These are phyloP conservation scores for Plasmopara muralis DNA, from an alignment of 352 stramenopile species.

Conservation along the genomic window DNA sequence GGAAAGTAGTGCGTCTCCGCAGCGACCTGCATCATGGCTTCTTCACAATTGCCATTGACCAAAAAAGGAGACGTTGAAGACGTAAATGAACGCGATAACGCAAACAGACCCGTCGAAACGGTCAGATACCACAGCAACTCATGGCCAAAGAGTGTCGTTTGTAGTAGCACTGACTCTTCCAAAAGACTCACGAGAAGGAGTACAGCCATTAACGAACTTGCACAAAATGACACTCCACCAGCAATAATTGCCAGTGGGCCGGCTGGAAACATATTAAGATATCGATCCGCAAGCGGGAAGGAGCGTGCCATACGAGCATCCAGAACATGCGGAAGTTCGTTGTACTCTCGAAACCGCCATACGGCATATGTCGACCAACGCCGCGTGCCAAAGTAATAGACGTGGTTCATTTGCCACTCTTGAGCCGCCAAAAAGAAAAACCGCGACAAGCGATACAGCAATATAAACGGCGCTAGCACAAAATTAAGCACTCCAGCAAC, in stretches of 20 bases:
- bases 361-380: constrained; percentile 89
- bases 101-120: constrained; percentile 81
- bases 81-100: constrained; percentile 71
- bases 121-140: constrained; percentile 98
- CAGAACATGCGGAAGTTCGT: constrained; percentile 96
- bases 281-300: constrained; percentile 89
- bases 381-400: constrained; percentile 92
- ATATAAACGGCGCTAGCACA: constrained; percentile 94
- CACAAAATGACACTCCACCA: constrained; percentile 92
- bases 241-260: constrained; percentile 87
- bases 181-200: constrained; percentile 90
- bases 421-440: constrained; percentile 97
- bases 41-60: constrained; percentile 71
- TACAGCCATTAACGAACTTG: constrained; percentile 93
- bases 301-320: constrained; percentile 90
- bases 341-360: constrained; percentile 96
- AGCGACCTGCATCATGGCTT: constrained; percentile 78
- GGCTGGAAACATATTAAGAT: constrained; percentile 92
- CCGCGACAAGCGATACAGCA: constrained; percentile 95
- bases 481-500: constrained; percentile 92
- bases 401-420: constrained; percentile 89
- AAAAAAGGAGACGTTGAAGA: constrained; percentile 63
- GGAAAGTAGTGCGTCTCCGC: constrained; percentile 96
- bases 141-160: constrained; percentile 90
- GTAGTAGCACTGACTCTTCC: constrained; percentile 93